Evolutionary conservation across 805 yeast species (phyloP), one percentile per base, ranked within the genome.

Genomic region (Teunomyces tritomae): DNA sequence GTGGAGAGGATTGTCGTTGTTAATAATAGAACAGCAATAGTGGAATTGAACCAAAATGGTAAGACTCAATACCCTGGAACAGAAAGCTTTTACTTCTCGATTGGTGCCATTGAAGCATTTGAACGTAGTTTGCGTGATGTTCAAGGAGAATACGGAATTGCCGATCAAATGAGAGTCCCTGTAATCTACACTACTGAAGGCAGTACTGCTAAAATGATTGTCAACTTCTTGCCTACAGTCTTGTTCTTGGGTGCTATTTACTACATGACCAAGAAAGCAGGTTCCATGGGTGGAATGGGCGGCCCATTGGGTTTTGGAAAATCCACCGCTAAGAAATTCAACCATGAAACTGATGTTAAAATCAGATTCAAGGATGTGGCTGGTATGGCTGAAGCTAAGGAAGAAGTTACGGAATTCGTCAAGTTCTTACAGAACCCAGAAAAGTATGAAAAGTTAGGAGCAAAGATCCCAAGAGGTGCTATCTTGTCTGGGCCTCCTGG

Each of bases 401-500:
- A 85, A 56, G 99, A 94, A 70, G 91, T 94, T 52, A 89, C 90
- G 96, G 99, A 94, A 68, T 94, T 94, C 76, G 99, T 94, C 45
- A 83, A 85, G 57, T 94, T 95, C 64, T 80, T 94, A 68, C 87
- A 92, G 64, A 81, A 89, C 55, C 99, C 99, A 8, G 76, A 78
- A 47, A 89, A 90, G 64, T 94, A 91, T 68, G 97, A 91, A 65
- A 82, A 82, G 50, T 75, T 94, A 49, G 99, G 99, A 34, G 99
- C 98, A 34, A 89, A 90, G 65, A 94, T 94, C 56, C 99, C 99
- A 42, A 82, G 98, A 64, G 99, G 99, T 57, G 99, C 99, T 8
- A 89, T 94, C 50, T 73, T 94, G 48, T 87, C 96, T 1, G 99
- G 99, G 43, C 96, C 99, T 13, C 99, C 99, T 44, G 99, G 99